These are phyloP conservation scores for Diaporthe amygdali DNA, from an alignment of 2,329 filamentous ascomycete species.

Conservation along the genomic window DNA sequence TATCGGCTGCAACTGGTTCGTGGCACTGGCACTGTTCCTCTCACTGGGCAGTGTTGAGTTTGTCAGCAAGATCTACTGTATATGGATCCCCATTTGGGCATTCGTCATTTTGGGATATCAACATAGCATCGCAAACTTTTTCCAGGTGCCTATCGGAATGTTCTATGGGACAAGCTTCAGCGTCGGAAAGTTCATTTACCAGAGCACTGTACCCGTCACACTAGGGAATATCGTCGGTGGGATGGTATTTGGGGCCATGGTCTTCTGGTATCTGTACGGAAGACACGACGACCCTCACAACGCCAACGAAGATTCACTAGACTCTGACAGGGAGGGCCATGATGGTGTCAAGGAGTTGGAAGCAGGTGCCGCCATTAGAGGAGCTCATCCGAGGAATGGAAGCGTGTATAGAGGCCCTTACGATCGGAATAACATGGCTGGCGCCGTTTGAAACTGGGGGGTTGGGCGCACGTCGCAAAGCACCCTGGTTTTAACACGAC, in stretches of 20 bases:
- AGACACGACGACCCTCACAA: not conserved
- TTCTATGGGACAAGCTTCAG: conserved; percentile 47
- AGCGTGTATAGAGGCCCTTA: not conserved
- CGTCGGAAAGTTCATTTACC: conserved; percentile 35
- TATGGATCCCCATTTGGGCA: conserved; percentile 62
- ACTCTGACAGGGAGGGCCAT: not conserved
- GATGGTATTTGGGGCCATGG: conserved; percentile 53
- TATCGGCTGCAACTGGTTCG: conserved; percentile 64
- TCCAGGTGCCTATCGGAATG: conserved; percentile 57
- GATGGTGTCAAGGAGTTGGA: not conserved
- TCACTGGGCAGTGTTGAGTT: conserved; percentile 54
- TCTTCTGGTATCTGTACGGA: conserved; percentile 33
- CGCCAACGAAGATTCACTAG: not conserved
- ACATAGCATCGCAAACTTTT: conserved; percentile 64
- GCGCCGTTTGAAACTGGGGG: not conserved
- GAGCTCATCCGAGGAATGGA: not conserved
- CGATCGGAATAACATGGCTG: not conserved
- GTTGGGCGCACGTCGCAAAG: not conserved
- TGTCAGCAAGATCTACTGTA: conserved; percentile 56
- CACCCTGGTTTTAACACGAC: not conserved
- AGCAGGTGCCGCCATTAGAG: not conserved
- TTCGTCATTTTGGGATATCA: conserved; percentile 60
- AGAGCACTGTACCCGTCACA: conserved; percentile 53
- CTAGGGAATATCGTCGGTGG: conserved; percentile 62
- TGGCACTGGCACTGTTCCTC: conserved; percentile 57